Percentiles rank a stretch among this genome's conserved stretches.
Evolutionary conservation across 1,139 yeast species (phyloP).

Genomic region (Kodamaea sp.): DNA sequence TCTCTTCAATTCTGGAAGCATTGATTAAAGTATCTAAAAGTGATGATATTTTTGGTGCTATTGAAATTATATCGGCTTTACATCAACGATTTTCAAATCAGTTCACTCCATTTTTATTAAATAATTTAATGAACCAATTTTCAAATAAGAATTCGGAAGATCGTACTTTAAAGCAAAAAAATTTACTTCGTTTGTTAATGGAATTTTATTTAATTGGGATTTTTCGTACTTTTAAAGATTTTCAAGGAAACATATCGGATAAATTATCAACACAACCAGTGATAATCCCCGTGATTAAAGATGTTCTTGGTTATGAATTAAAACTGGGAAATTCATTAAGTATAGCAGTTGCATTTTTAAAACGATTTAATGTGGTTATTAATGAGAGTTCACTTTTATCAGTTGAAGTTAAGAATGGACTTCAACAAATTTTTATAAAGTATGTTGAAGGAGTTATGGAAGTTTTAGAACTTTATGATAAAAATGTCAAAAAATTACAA

Average conservation of each 20-base stretch:
- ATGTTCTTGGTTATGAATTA: slow-evolving; percentile 49
- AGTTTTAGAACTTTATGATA: slow-evolving; percentile 33
- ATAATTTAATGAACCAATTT: slow-evolving; percentile 14
- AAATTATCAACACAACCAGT: slow-evolving; percentile 33
- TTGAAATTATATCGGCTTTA: slow-evolving; percentile 65
- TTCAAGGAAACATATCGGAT: slow-evolving; percentile 20
- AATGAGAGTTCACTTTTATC: slow-evolving; percentile 11
- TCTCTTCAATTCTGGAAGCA: slow-evolving; percentile 62
- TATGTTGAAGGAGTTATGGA: slow-evolving; percentile 48
- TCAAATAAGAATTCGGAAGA: slow-evolving; percentile 43
- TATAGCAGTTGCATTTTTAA: slow-evolving; percentile 49
- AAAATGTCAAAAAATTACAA: slow-evolving; percentile 30
- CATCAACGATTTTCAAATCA: slow-evolving; percentile 66
- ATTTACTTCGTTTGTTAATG: slow-evolving; percentile 50
- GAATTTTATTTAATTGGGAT: slow-evolving; percentile 67
- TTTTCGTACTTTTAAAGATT: slow-evolving; percentile 40
- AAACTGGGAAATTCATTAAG: slow-evolving; percentile 45
- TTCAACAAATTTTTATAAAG: slow-evolving; percentile 36
- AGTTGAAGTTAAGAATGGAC: slow-evolving; percentile 11
- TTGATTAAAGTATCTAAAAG: slow-evolving; percentile 49
- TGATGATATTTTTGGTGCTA: slow-evolving; percentile 61
- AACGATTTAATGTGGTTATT: slow-evolving; percentile 38
- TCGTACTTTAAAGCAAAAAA: slow-evolving; percentile 42
- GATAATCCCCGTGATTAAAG: slow-evolving; percentile 49
- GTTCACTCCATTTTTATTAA: slow-evolving; percentile 49